These are phyloP conservation scores for Venturiaceae sp. DNA, from an alignment of 2,329 filamentous ascomycete genomes.

Conservation along the genomic window DNA sequence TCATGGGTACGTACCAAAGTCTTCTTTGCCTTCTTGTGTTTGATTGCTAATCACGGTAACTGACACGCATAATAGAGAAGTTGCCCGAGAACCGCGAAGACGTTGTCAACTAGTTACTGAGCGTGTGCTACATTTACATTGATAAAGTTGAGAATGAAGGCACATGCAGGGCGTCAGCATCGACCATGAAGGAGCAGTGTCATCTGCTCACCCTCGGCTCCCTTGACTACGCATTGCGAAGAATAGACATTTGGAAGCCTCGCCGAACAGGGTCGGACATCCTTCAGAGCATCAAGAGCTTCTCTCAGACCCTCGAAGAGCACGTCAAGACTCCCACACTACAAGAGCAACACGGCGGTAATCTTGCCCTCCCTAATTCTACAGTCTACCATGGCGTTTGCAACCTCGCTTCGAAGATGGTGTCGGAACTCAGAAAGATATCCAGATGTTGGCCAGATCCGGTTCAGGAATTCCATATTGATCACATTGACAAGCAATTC, in stretches of 20 bases:
- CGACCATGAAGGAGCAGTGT: background rate
- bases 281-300: background rate
- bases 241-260: background rate
- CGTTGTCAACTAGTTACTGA: background rate
- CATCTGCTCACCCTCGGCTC: background rate
- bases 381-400: background rate
- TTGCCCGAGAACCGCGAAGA: background rate
- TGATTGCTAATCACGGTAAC: no score
- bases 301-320: background rate
- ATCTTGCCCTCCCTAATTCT: background rate
- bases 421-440: background rate
- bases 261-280: background rate
- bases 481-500: background rate
- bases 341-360: background rate
- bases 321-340: background rate
- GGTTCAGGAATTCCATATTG: background rate
- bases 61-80: background rate
- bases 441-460: background rate
- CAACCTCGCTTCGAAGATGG: background rate
- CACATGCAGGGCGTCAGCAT: background rate
- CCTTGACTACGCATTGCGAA: background rate
- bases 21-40: no score
- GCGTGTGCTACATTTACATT: background rate
- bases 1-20: background rate
- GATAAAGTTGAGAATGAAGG: background rate